A percentile compares a stretch with the other conserved stretches of the same genome.
Conservation (phyloP, 768 basidiomycete genomes). For the Mycena filopes region DNA sequence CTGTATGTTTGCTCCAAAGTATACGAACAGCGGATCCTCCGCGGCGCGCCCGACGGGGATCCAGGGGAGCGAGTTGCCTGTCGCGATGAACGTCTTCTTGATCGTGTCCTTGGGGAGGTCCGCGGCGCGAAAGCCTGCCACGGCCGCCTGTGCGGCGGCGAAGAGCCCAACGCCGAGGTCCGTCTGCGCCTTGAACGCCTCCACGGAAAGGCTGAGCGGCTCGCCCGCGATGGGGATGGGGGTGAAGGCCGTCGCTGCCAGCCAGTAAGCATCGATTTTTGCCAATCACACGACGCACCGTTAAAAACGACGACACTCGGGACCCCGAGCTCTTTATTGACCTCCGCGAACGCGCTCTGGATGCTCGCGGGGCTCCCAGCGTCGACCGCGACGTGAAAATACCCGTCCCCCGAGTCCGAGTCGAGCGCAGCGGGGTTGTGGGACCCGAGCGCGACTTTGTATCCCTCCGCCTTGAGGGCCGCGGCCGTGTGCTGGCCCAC, state of each 20-base stretch:
- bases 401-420: slow-evolving; percentile 28
- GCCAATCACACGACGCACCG: slow-evolving; percentile 40
- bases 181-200: slow-evolving; percentile 31
- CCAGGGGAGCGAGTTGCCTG: slow-evolving; percentile 43
- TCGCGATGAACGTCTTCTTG: slow-evolving; percentile 45
- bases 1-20: slow-evolving; percentile 36
- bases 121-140: slow-evolving; percentile 39
- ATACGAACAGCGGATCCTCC: neutral
- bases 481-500: slow-evolving; percentile 40
- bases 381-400: slow-evolving; percentile 51
- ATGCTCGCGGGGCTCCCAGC: slow-evolving; percentile 46
- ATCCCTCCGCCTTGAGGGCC: slow-evolving; percentile 40
- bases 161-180: slow-evolving; percentile 35
- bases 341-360: slow-evolving; percentile 47
- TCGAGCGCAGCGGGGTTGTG: slow-evolving; percentile 36
- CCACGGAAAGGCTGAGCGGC: slow-evolving; percentile 38
- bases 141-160: slow-evolving; percentile 41
- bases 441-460: slow-evolving; percentile 43
- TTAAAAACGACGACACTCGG: slow-evolving; percentile 60
- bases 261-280: too few species aligned
- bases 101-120: slow-evolving; percentile 31
- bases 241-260: neutral
- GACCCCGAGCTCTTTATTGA: slow-evolving; percentile 50
- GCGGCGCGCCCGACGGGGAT: slow-evolving; percentile 4
- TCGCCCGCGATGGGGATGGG: slow-evolving; percentile 25